These are phyloP conservation scores for Akebia trifoliata DNA, from an alignment of 164 flowering plant genomes.

Conservation along the genomic window DNA sequence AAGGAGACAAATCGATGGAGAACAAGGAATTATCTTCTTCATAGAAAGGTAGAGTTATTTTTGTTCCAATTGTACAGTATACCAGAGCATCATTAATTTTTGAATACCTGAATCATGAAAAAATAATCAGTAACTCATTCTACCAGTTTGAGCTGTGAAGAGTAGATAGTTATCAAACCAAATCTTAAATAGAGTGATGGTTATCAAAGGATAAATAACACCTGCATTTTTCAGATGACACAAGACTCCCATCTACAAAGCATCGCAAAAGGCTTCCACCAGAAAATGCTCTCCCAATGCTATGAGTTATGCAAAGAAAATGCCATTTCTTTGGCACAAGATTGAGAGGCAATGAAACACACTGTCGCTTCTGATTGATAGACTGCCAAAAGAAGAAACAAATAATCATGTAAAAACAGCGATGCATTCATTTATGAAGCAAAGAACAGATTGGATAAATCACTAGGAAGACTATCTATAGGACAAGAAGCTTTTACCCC, in stretches of 20 bases:
- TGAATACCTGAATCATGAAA: constrained; percentile 57
- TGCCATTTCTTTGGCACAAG: constrained; percentile 81
- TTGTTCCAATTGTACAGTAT: constrained; percentile 66
- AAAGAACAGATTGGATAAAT: not conserved
- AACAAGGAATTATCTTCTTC: constrained; percentile 45
- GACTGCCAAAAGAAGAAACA: constrained; percentile 48
- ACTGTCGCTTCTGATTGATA: constrained; percentile 70
- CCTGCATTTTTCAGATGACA: constrained; percentile 96
- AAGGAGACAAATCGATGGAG: constrained; percentile 56
- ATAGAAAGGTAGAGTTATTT: constrained; percentile 28
- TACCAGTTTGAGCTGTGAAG: not conserved
- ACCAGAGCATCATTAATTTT: constrained; percentile 68
- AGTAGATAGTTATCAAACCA: not conserved
- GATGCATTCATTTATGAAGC: not conserved
- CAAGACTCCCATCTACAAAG: constrained; percentile 80
- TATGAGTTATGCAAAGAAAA: constrained; percentile 84
- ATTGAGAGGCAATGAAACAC: constrained; percentile 46
- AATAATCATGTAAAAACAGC: not conserved
- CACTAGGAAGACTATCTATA: not conserved
- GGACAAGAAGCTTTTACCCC: constrained; percentile 45
- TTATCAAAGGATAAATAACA: constrained; percentile 15
- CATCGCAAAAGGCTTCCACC: constrained; percentile 89
- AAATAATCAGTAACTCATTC: constrained; percentile 7
- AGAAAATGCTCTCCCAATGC: constrained; percentile 94
- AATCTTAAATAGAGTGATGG: not conserved